Evolutionary conservation across 768 basidiomycete species (phyloP), one percentile per base, ranked within the genome.

Genomic region (Cystobasidium tubakii): DNA sequence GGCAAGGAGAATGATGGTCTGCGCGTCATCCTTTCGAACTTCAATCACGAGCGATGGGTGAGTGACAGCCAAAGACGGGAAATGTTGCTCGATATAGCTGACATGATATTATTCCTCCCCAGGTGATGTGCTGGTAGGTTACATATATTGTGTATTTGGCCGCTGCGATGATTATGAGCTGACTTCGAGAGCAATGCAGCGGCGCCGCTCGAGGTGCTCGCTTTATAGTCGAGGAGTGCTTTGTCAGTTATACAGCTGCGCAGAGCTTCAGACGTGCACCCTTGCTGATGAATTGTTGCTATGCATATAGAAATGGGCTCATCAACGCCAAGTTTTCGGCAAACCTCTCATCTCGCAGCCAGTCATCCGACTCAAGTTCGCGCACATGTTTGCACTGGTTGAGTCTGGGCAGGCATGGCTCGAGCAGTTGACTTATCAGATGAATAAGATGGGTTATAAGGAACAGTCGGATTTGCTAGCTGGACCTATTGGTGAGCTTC

Each of bases 21-120:
- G 1, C 12, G 44, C 1, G 74, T 75, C 19, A 62, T 74, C 33
- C 42, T 75, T 9, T 75, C 74, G 75, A 97, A 95, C 82, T 96
- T 95, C 83, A 95, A 95, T 80, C 92, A 94, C 81, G 92, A 93
- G 80, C 88, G 77, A 60, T 90, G 90, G 93, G 89, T 87, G 86
- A 80, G 90, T 90, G 77, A 83, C 86, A 36, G 87, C 86, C 6
- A 27, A 19, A 1, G 19, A 36, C 19, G 27, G n/a, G 1, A 6
- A 27, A 13, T 27, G 10, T 23, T 34, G 62, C 31, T 55, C n/a
- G 7, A 7, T 7, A 55, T 27, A 43, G 63, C 63, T 65, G 39
- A 65, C n/a, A n/a, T n/a, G n/a, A n/a, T n/a, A n/a, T n/a, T n/a
- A n/a, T 27, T n/a, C 60, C 17, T 23, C 60, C 72, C 1, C 66